Percentiles rank a stretch among this genome's conserved stretches.
Conservation (phyloP, 2,329 filamentous ascomycete species). For the Colletotrichum agaves region DNA sequence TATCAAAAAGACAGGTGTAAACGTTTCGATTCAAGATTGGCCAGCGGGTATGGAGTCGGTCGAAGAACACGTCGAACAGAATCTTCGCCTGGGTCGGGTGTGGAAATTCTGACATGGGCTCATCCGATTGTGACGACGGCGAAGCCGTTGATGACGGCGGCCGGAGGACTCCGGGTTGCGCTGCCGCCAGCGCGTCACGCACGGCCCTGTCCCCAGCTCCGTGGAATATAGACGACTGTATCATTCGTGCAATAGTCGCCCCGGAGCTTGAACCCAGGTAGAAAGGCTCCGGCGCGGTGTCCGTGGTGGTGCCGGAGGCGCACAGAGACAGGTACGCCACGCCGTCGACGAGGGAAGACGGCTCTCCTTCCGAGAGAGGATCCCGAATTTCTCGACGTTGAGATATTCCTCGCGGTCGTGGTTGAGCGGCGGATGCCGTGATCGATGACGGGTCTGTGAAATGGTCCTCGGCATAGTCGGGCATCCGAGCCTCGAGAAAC, state of each 20-base stretch:
- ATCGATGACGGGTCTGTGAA: slow-evolving; percentile 18
- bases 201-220: slow-evolving; percentile 28
- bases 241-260: slow-evolving; percentile 43
- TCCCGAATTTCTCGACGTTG: slow-evolving; percentile 16
- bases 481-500: slow-evolving; percentile 43
- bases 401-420: neutral
- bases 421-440: neutral
- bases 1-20: slow-evolving; percentile 38
- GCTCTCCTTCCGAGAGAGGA: slow-evolving; percentile 39
- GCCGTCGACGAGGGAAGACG: slow-evolving; percentile 40
- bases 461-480: slow-evolving; percentile 43
- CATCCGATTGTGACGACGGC: slow-evolving; percentile 26
- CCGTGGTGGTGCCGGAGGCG: slow-evolving; percentile 41
- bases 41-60: slow-evolving; percentile 43
- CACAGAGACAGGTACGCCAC: slow-evolving; percentile 43
- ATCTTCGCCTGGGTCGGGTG: slow-evolving; percentile 32
- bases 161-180: neutral
- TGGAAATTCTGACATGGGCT: slow-evolving; percentile 38
- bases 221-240: slow-evolving; percentile 43
- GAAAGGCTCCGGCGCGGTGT: slow-evolving; percentile 42
- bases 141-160: neutral
- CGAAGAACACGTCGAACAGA: slow-evolving; percentile 43
- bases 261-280: slow-evolving; percentile 44
- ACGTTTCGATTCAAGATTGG: slow-evolving; percentile 41
- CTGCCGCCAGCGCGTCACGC: slow-evolving; percentile 2